Conservation (phyloP, 2,329 filamentous ascomycete species). For the Penicillium brasilianum region DNA sequence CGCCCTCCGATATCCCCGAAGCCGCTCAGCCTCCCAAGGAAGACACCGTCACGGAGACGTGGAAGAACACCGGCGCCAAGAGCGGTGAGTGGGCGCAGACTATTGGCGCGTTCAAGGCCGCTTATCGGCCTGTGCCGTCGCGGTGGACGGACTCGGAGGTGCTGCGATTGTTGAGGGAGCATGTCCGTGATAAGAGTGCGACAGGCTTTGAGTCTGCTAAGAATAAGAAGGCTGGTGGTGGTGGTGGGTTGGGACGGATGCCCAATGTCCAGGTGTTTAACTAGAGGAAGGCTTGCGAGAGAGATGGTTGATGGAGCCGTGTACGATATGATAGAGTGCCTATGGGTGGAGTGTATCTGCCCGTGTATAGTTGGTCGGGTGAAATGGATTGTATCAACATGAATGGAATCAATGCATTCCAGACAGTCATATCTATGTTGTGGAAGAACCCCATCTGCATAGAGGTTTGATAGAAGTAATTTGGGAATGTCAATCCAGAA, state of each 20-base stretch:
- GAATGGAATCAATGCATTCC: background rate
- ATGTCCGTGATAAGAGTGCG: conserved; percentile 75
- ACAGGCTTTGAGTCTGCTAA: conserved; percentile 46
- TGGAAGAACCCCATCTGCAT: too few relatives aligned
- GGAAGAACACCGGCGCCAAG: conserved; percentile 58
- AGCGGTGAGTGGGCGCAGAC: conserved; percentile 96
- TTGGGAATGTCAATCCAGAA: background rate
- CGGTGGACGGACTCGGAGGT: conserved; percentile 87
- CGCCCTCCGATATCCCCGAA: conserved; percentile 54
- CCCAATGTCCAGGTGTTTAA: conserved; percentile 52
- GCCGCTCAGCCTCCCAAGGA: conserved; percentile 41
- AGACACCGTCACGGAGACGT: conserved; percentile 50
- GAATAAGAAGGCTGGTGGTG: conserved; percentile 43
- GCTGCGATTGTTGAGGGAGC: conserved; percentile 73
- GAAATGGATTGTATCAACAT: background rate
- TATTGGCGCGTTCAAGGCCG: conserved; percentile 89
- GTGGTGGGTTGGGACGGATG: conserved; percentile 54
- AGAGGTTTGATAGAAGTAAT: background rate
- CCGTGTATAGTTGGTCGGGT: conserved; percentile 5
- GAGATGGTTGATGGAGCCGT: background rate
- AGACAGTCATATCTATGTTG: too few relatives aligned
- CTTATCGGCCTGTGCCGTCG: conserved; percentile 84
- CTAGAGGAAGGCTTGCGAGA: conserved; percentile 22
- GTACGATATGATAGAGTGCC: background rate
- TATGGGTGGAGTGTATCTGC: background rate